phyloP scores from a whole-genome alignment of 2,329 filamentous ascomycete species.

The Whalleya microplaca region DNA sequence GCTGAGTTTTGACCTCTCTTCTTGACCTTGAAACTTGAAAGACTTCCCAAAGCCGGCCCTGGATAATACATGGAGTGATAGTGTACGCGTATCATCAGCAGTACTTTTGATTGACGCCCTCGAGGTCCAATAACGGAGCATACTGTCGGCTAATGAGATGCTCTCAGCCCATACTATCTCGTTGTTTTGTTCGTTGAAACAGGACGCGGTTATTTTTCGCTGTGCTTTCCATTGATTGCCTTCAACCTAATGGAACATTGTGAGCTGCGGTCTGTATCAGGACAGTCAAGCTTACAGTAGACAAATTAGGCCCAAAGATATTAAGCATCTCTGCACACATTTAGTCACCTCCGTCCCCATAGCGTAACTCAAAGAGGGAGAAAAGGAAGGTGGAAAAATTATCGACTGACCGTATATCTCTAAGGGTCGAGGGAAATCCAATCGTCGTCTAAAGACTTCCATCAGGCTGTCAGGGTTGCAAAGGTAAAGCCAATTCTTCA shows the following conservation, averaged over 20 bases:
- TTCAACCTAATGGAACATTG: constrained; percentile 11
- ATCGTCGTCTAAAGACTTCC: constrained; percentile 12
- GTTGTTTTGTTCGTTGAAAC: constrained; percentile 37
- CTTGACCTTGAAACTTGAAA: constrained; percentile 35
- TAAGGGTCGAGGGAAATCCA: constrained; percentile 23
- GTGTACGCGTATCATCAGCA: constrained; percentile 33
- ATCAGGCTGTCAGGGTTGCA: constrained; percentile 17
- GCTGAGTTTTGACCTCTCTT: constrained; percentile 16
- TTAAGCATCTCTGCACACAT: constrained; percentile 16
- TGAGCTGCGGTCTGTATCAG: too few species aligned
- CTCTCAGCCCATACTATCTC: constrained; percentile 35
- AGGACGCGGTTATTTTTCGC: constrained; percentile 30
- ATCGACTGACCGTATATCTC: constrained; percentile 8
- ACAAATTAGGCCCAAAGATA: constrained; percentile 28
- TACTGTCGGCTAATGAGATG: constrained; percentile 28
- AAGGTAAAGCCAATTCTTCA: constrained; percentile 25
- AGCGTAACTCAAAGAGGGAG: too few species aligned
- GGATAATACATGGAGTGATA: constrained; percentile 35
- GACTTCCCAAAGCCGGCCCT: constrained; percentile 37
- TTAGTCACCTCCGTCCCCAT: background rate
- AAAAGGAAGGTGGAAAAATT: background rate
- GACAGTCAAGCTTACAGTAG: constrained; percentile 18
- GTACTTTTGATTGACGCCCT: constrained; percentile 21
- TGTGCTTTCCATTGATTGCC: constrained; percentile 28
- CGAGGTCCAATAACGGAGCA: constrained; percentile 34